Evolutionary conservation across 495 filamentous ascomycete genomes (phyloP).

Genomic region (Penicillium taxi): DNA sequence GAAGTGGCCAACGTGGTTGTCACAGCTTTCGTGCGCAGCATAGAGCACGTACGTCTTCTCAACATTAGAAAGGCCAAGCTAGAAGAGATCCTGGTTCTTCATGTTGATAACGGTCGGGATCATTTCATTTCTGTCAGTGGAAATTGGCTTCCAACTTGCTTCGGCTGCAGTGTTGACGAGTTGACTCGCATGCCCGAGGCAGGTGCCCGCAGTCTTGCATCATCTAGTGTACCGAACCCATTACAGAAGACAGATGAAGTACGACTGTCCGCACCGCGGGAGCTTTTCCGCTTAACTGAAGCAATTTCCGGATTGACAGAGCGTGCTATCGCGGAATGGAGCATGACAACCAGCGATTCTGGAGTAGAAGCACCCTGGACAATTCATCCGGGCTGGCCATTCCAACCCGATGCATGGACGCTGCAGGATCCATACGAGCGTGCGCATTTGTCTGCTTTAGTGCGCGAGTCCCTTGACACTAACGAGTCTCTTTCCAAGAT

Average conservation of each 20-base stretch:
- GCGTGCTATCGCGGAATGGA: constrained; percentile 70
- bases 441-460: constrained; percentile 25
- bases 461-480: constrained; percentile 63
- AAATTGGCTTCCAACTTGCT: constrained; percentile 71
- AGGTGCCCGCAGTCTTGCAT: constrained; percentile 48
- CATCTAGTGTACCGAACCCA: constrained; percentile 15
- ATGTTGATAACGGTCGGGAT: constrained; percentile 75
- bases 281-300: constrained; percentile 83
- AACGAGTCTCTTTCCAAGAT: constrained; percentile 48
- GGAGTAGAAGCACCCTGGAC: constrained; percentile 46
- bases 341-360: constrained; percentile 57
- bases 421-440: constrained; percentile 29
- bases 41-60: constrained; percentile 57
- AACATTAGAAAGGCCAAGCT: constrained; percentile 58
- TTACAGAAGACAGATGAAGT: constrained; percentile 40
- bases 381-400: constrained; percentile 68
- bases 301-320: constrained; percentile 68
- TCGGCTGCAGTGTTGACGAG: constrained; percentile 75
- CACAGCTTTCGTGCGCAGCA: constrained; percentile 52
- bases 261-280: constrained; percentile 65
- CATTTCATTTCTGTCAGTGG: constrained; percentile 81
- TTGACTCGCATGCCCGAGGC: constrained; percentile 77
- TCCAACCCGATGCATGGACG: constrained; percentile 48
- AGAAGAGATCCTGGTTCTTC: constrained; percentile 85
- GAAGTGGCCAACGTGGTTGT: constrained; percentile 68